Evolutionary conservation across 2,329 filamentous ascomycete genomes (phyloP), one percentile per base, ranked within the genome.

Genomic region (Lasiodiplodia citricola): DNA sequence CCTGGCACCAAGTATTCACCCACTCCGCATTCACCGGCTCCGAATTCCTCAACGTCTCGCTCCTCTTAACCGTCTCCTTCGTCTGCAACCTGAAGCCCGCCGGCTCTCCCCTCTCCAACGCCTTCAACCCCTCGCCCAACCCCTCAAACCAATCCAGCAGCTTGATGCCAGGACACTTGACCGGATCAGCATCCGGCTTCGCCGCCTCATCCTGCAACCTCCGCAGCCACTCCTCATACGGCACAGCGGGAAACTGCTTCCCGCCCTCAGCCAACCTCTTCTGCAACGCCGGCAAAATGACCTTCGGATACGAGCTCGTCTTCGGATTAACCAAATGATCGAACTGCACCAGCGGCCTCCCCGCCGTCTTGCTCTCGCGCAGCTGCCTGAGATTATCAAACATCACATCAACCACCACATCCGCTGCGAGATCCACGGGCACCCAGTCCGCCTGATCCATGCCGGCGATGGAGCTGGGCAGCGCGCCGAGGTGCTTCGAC

Each of bases 121-220:
- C 38, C 38, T 41, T 23, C 11, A 64, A 3, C 31, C 50, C 23
- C 60, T 47, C 31, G 3, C 38, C 28, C 60, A 47, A 51, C 18
- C 38, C 35, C 11, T 80, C 75, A 69, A 86, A 87, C 76, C 86
- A 88, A 55, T 86, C 84, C 0, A 87, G 69, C 0, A 87, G 77
- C 73, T 87, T 87, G 71, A 86, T 80, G 0, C 83, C 80, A 5
- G 86, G 85, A 70, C 87, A 88, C 18, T 71, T 74, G 3, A 4
- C 3, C 21, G 44, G 21, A 47, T 78, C 70, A 0, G 85, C 83
- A 73, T 88, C 84, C 2, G 78, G 23, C 37, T n/a, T 25, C 0
- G 25, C 41, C 47, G 60, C 60, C 18, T 38, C 44, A 5, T 64
- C 3, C 82, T 83, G 1, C 5, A 87, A 73, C 25, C 23, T 23